These are phyloP conservation scores for Prunus fruticosa DNA, from an alignment of 306 rosid species.

Conservation along the genomic window DNA sequence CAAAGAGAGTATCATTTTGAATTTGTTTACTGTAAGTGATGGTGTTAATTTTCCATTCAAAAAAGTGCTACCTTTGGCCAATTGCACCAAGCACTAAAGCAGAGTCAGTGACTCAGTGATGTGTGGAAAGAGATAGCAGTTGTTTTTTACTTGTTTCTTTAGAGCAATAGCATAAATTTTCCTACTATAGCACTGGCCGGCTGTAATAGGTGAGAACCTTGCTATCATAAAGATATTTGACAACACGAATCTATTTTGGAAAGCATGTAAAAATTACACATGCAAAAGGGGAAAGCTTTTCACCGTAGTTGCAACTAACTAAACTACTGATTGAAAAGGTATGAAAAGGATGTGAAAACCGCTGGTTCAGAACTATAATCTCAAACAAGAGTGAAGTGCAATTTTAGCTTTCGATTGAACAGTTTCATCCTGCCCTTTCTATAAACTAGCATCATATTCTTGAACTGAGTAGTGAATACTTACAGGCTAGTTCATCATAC, in stretches of 20 bases:
- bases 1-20: conserved; percentile 4
- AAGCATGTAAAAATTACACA: not conserved
- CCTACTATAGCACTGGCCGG: not conserved
- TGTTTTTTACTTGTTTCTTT: not conserved
- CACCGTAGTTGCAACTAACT: not conserved
- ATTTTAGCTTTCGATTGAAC: not conserved
- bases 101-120: not conserved
- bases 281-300: not conserved
- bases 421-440: not conserved
- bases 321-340: not conserved
- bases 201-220: not conserved
- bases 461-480: conserved; percentile 27
- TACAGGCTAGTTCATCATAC: conserved; percentile 90
- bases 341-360: not conserved
- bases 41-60: not conserved
- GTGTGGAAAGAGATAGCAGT: not conserved
- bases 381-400: not conserved
- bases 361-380: not conserved
- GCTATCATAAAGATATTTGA: not conserved
- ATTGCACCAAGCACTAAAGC: not conserved
- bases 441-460: not conserved
- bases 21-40: not conserved
- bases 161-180: not conserved
- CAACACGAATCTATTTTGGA: not conserved
- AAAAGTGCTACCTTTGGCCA: not conserved